A percentile compares a stretch with the other conserved stretches of the same genome.
Evolutionary conservation across 2,329 filamentous ascomycete genomes (phyloP).

Genomic region (Epichloe baconii): DNA sequence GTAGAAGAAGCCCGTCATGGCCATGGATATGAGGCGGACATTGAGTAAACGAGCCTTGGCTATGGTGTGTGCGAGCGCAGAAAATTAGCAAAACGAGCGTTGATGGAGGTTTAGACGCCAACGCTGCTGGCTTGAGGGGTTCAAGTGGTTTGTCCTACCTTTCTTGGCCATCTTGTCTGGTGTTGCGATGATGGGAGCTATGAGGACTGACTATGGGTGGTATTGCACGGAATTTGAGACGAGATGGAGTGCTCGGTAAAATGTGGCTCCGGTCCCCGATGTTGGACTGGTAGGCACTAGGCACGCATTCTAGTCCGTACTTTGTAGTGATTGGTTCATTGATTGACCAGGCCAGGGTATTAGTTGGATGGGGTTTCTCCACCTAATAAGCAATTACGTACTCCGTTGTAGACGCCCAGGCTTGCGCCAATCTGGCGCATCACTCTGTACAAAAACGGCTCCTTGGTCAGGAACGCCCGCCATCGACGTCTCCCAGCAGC

Average conservation of each 20-base stretch:
- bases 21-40: slow-evolving; percentile 95
- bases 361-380: too few relatives aligned
- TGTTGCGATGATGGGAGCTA: not conserved
- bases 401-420: too few relatives aligned
- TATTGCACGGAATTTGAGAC: not conserved
- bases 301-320: too few relatives aligned
- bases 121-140: not conserved
- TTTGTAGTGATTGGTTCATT: not conserved
- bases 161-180: slow-evolving; percentile 14
- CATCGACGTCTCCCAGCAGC: too few relatives aligned
- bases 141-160: slow-evolving; percentile 5
- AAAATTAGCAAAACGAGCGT: slow-evolving; percentile 5
- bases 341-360: not conserved
- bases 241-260: slow-evolving; percentile 4
- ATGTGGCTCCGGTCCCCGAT: slow-evolving; percentile 7
- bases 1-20: slow-evolving; percentile 96
- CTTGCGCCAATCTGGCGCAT: too few relatives aligned
- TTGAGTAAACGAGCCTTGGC: slow-evolving; percentile 85
- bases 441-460: too few relatives aligned
- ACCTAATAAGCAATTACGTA: too few relatives aligned
- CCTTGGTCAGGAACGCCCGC: too few relatives aligned
- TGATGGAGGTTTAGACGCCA: not conserved
- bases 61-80: slow-evolving; percentile 21
- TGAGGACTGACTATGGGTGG: not conserved
- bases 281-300: not conserved